Conservation (phyloP, 495 filamentous ascomycete genomes). For the Xylaria longipes region DNA sequence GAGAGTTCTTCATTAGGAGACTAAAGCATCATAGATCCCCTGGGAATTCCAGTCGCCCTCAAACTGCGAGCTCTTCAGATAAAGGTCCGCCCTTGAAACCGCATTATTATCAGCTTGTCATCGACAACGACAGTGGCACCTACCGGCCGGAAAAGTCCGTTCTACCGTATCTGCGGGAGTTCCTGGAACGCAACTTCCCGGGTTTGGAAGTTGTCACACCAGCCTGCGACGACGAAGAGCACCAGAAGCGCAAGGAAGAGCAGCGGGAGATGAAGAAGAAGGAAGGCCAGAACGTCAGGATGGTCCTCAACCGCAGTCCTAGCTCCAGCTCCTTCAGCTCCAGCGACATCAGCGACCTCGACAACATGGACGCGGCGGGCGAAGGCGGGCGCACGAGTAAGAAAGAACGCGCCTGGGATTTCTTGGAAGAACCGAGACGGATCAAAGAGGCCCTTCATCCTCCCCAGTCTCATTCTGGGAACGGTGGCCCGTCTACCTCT, state of each 20-base stretch:
- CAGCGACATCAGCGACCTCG: conserved; percentile 76
- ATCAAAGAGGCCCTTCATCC: conserved; percentile 34
- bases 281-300: conserved; percentile 65
- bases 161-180: conserved; percentile 71
- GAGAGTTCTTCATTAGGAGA: conserved; percentile 89
- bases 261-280: conserved; percentile 62
- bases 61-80: conserved; percentile 36
- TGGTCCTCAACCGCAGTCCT: conserved; percentile 67
- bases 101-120: conserved; percentile 79
- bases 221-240: conserved; percentile 72
- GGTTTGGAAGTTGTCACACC: conserved; percentile 74
- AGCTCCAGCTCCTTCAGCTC: conserved; percentile 66
- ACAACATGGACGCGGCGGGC: conserved; percentile 53
- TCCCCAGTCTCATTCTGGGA: not conserved
- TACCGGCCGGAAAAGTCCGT: conserved; percentile 83
- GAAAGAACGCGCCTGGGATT: conserved; percentile 53
- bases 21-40: conserved; percentile 41
- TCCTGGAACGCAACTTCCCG: conserved; percentile 72
- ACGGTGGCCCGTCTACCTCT: conserved; percentile 9
- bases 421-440: conserved; percentile 45
- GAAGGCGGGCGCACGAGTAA: conserved; percentile 44
- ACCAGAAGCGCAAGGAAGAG: conserved; percentile 60
- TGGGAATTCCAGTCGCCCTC: conserved; percentile 28
- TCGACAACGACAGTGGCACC: conserved; percentile 94
- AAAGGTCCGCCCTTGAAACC: conserved; percentile 59